phyloP scores from a whole-genome alignment of 352 stramenopile species.

The Phytophthora citrophthora region DNA sequence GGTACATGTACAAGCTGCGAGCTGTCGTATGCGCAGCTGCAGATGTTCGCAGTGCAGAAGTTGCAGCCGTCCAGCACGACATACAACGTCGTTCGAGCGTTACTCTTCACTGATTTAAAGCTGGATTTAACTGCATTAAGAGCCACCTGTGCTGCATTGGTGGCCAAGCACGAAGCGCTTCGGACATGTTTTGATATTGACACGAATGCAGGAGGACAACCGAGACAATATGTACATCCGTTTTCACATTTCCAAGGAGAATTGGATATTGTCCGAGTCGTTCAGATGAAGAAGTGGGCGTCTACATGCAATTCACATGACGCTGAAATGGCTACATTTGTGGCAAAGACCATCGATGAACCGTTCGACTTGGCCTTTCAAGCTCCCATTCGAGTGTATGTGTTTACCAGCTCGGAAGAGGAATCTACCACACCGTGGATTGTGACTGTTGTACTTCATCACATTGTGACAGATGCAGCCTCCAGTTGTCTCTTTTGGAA shows the following conservation, averaged over 20 bases:
- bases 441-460: slow-evolving; percentile 52
- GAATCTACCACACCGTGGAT: slow-evolving; percentile 26
- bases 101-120: slow-evolving; percentile 27
- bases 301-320: not conserved
- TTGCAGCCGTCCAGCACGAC: slow-evolving; percentile 48
- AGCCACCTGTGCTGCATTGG: slow-evolving; percentile 35
- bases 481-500: slow-evolving; percentile 57
- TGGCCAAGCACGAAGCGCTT: slow-evolving; percentile 52
- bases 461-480: slow-evolving; percentile 60
- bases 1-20: slow-evolving; percentile 11
- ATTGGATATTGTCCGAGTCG: slow-evolving; percentile 6
- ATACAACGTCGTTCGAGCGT: slow-evolving; percentile 58
- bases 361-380: slow-evolving; percentile 50
- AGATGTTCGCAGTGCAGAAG: slow-evolving; percentile 64
- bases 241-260: slow-evolving; percentile 20
- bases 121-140: slow-evolving; percentile 32
- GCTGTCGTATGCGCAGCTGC: slow-evolving; percentile 60
- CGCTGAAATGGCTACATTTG: slow-evolving; percentile 24
- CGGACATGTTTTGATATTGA: slow-evolving; percentile 48
- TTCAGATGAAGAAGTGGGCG: slow-evolving; percentile 4
- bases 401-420: slow-evolving; percentile 8
- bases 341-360: slow-evolving; percentile 21
- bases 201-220: slow-evolving; percentile 33
- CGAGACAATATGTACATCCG: slow-evolving; percentile 39
- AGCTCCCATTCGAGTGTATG: slow-evolving; percentile 49